These are phyloP conservation scores for Hibiscus mutabilis DNA, from an alignment of 345 rosid species.

Conservation along the genomic window DNA sequence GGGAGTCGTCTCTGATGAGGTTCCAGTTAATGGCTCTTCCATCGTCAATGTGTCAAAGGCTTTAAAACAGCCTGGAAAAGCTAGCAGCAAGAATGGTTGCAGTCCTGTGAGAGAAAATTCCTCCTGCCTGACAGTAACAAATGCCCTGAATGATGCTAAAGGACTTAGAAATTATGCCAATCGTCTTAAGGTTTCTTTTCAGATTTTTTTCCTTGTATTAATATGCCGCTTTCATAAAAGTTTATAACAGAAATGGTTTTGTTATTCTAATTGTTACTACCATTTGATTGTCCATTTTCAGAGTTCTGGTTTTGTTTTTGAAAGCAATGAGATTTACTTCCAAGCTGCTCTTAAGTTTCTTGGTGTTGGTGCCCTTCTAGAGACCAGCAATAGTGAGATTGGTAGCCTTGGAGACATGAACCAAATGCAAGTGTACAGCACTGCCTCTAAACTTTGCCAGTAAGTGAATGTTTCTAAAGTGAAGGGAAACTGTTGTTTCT, in stretches of 20 bases:
- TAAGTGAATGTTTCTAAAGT: conserved; percentile 35
- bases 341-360: conserved; percentile 77
- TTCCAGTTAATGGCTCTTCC: conserved; percentile 27
- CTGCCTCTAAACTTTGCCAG: conserved; percentile 59
- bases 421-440: conserved; percentile 42
- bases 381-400: conserved; percentile 40
- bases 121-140: conserved; percentile 31
- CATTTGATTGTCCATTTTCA: conserved; percentile 27
- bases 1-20: neutral
- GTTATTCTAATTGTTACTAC: conserved; percentile 20
- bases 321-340: conserved; percentile 58
- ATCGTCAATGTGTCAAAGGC: conserved; percentile 19
- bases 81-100: conserved; percentile 23
- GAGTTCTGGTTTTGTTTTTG: conserved; percentile 47
- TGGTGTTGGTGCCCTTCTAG: conserved; percentile 59
- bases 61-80: conserved; percentile 22
- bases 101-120: conserved; percentile 29
- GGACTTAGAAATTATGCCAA: conserved; percentile 45
- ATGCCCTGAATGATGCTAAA: conserved; percentile 54
- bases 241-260: neutral
- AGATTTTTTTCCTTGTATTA: conserved; percentile 4
- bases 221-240: conserved; percentile 5
- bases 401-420: conserved; percentile 37
- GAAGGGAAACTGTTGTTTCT: conserved; percentile 14
- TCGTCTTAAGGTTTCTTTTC: conserved; percentile 47